Evolutionary conservation across 129 eudicot genomes (phyloP).

Genomic region (Flaveria brownii): DNA sequence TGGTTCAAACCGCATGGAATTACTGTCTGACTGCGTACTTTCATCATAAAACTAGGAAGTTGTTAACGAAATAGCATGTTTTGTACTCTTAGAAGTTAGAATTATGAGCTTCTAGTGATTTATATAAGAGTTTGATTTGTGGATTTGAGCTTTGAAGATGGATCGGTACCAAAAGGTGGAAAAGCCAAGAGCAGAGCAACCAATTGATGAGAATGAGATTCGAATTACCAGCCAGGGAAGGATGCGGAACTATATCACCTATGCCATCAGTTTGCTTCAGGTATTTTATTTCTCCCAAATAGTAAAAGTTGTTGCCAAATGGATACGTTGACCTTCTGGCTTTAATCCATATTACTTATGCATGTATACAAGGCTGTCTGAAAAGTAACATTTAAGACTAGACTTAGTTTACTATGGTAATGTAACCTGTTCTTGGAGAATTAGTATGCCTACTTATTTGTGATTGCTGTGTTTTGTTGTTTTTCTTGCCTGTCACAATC

Average conservation of each 20-base stretch:
- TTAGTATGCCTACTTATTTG: too few species aligned
- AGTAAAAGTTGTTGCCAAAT: background rate
- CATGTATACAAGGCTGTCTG: background rate
- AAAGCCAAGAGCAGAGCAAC: slow-evolving; percentile 76
- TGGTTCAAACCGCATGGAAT: background rate
- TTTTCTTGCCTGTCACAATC: too few species aligned
- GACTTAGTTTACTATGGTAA: background rate
- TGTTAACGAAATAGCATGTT: slow-evolving; percentile 5
- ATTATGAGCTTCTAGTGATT: background rate
- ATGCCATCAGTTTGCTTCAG: slow-evolving; percentile 84
- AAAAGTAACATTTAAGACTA: slow-evolving; percentile 6
- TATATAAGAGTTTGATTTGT: slow-evolving; percentile 12
- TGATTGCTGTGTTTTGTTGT: too few species aligned
- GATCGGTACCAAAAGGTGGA: slow-evolving; percentile 88
- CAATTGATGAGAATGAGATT: slow-evolving; percentile 90
- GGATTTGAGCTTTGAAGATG: slow-evolving; percentile 49
- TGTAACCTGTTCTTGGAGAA: too few species aligned
- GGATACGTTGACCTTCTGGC: slow-evolving; percentile 3
- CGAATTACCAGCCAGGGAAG: slow-evolving; percentile 92
- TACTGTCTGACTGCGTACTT: slow-evolving; percentile 5
- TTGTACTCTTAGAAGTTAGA: background rate
- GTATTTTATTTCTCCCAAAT: slow-evolving; percentile 27
- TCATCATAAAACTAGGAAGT: background rate
- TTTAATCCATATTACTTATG: background rate
- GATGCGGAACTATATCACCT: slow-evolving; percentile 84